phyloP scores from a whole-genome alignment of 768 basidiomycete species.

The Phlegmacium glaucopus region DNA sequence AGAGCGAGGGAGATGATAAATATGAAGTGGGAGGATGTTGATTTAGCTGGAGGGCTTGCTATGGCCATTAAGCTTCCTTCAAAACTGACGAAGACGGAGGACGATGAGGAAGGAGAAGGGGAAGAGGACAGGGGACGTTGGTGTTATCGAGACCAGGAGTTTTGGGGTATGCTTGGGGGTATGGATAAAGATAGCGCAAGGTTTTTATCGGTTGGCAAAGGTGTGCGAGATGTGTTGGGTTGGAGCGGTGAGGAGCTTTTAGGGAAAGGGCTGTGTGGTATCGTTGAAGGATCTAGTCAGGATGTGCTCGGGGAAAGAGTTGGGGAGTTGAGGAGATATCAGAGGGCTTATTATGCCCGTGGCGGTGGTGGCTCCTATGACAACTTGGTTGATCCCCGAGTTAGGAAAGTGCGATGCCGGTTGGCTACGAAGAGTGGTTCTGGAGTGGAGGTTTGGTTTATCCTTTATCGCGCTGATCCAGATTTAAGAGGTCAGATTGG shows the following conservation, averaged over 20 bases:
- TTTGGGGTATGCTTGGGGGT: constrained; percentile 53
- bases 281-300: constrained; percentile 25
- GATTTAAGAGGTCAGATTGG: constrained; percentile 16
- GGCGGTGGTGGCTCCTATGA: too few relatives aligned
- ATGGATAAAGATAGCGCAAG: constrained; percentile 32
- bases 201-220: constrained; percentile 48
- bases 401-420: constrained; percentile 26
- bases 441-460: constrained; percentile 20
- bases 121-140: neutral
- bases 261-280: constrained; percentile 40
- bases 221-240: constrained; percentile 62
- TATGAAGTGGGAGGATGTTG: constrained; percentile 59
- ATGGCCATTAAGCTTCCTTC: constrained; percentile 11
- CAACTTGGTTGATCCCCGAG: constrained; percentile 11
- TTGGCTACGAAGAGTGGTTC: constrained; percentile 38
- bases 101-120: constrained; percentile 1
- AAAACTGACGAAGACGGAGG: neutral
- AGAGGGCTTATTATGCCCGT: neutral
- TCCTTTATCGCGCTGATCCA: constrained; percentile 24
- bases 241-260: constrained; percentile 53
- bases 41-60: constrained; percentile 45
- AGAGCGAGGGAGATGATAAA: constrained; percentile 65
- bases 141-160: constrained; percentile 27
- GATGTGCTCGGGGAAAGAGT: constrained; percentile 24
- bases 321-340: constrained; percentile 10